Evolutionary conservation across 805 yeast genomes (phyloP), one percentile per base, ranked within the genome.

Genomic region (Nakazawaea wickerhamii): DNA sequence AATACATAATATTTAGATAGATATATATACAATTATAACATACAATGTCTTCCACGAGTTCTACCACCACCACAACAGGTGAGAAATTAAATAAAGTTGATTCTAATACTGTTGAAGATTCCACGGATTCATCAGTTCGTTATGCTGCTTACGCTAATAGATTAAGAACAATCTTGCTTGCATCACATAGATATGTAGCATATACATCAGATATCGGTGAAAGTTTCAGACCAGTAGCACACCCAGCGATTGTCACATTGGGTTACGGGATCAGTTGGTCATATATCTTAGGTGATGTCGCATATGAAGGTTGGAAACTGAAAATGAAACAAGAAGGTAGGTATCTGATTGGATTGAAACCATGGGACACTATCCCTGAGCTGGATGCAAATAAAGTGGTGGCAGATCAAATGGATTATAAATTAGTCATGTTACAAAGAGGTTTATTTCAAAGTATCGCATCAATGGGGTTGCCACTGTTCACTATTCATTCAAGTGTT

Each of bases 161-260:
- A 53, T 55, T 83, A 36, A 67, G 89, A 57, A 83, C 89, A 7
- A 79, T 85, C 46, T 66, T 84, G 37, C 51, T 70, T 39, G 87
- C 93, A 5, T 75, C 90, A 13, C 91, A 83, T 56, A 65, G 95
- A 53, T 86, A 85, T 54, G 86, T 85, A 20, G 95, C 95, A 1
- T 85, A 86, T 61, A 84, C 95, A 2, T 82, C 90, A 0, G 95
- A 85, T 57, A 78, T 85, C 52, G 95, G 95, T 25, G 95, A 85
- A 56, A 81, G 90, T 9, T 86, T 85, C 63, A 70, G 95, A 41
- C 93, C 93, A 1, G 81, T 85, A 9, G 90, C 86, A 4, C 81
- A 79, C 52, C 89, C 90, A 1, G 49, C 52, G 26, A 45, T 81
- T n/a, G 93, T 85, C 15, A 69, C 63, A 11, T 47, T 75, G 3